Conservation (phyloP, 352 stramenopile genomes). For the Phytopythium boreale region DNA sequence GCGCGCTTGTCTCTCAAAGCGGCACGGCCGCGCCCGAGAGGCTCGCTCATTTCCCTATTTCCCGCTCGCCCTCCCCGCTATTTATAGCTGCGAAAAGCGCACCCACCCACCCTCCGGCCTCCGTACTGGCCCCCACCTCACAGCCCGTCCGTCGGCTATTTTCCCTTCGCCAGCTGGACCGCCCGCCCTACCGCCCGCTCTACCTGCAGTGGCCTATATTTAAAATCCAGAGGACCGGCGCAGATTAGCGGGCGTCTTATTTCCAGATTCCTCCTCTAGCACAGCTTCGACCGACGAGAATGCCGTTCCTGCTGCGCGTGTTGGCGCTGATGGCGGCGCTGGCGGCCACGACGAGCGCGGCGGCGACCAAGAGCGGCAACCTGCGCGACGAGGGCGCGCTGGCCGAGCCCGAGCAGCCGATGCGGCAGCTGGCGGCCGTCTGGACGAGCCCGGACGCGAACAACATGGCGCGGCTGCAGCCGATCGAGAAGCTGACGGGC, state of each 20-base stretch:
- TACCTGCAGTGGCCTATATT: neutral
- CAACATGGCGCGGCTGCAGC: conserved; percentile 21
- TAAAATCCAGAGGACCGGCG: neutral
- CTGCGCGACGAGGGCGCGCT: conserved; percentile 28
- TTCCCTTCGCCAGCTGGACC: neutral
- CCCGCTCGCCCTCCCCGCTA: neutral
- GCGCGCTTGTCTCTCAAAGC: conserved; percentile 1
- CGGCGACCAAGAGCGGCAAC: conserved; percentile 22
- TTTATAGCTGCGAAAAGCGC: neutral
- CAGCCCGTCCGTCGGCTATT: neutral
- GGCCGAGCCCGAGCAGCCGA: conserved; percentile 15
- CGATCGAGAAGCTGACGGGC: conserved; percentile 55
- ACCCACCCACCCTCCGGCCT: neutral
- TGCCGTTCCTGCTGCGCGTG: neutral
- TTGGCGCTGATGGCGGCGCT: neutral
- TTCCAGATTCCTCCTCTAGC: neutral
- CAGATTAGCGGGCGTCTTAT: neutral
- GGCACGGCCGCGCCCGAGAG: no score
- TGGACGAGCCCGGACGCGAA: conserved; percentile 31
- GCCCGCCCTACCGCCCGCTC: no score
- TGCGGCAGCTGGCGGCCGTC: conserved; percentile 30
- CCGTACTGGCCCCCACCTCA: neutral
- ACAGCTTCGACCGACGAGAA: neutral
- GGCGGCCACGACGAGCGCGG: conserved; percentile 4
- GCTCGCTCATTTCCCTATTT: conserved; percentile 4